Evolutionary conservation across 208 protist genomes (phyloP).

Genomic region (Crithidia bombi): DNA sequence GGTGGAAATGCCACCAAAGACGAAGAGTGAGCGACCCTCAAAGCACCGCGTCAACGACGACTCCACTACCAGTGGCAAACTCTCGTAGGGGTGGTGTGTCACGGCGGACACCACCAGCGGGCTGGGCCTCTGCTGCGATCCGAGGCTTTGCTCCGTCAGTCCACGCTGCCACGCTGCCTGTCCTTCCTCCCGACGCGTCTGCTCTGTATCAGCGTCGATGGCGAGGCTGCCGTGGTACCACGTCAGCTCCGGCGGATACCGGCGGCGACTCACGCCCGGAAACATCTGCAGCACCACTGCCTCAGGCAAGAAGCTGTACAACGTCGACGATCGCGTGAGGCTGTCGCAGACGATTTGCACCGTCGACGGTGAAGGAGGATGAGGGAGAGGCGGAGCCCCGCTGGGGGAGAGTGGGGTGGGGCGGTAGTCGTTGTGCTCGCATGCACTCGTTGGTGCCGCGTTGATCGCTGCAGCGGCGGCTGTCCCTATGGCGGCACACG

Average conservation of each 20-base stretch:
- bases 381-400: neutral
- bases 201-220: slow-evolving; percentile 35
- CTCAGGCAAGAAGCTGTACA: slow-evolving; percentile 24
- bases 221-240: slow-evolving; percentile 66
- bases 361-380: slow-evolving; percentile 2
- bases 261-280: slow-evolving; percentile 36
- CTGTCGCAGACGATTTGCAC: slow-evolving; percentile 40
- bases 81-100: slow-evolving; percentile 45
- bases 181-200: slow-evolving; percentile 32
- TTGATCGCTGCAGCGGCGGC: neutral
- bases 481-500: slow-evolving; percentile 9
- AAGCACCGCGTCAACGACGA: slow-evolving; percentile 64
- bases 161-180: slow-evolving; percentile 40
- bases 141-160: slow-evolving; percentile 45
- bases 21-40: slow-evolving; percentile 57
- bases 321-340: slow-evolving; percentile 26
- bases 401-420: neutral
- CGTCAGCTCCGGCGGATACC: slow-evolving; percentile 51
- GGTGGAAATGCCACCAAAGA: slow-evolving; percentile 36
- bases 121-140: slow-evolving; percentile 26
- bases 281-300: slow-evolving; percentile 19
- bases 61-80: slow-evolving; percentile 43
- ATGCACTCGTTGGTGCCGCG: neutral
- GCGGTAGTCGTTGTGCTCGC: slow-evolving; percentile 4
- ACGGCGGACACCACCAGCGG: slow-evolving; percentile 48